Base-by-base conservation (phyloP, 768 basidiomycete genomes). In the Tephrocybe sp. region DNA sequence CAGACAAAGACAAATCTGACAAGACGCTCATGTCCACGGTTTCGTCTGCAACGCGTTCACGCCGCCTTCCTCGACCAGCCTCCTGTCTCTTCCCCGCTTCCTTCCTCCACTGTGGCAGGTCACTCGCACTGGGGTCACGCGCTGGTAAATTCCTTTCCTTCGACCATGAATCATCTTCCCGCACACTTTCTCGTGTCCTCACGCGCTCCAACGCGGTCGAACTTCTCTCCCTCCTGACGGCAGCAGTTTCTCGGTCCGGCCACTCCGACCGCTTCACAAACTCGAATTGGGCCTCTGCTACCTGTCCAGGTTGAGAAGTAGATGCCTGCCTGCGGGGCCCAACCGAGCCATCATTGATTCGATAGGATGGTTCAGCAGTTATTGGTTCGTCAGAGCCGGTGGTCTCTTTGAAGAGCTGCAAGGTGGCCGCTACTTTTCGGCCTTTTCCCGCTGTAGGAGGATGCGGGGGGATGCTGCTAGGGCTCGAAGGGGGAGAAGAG, bases 211-310 rank as follows among this genome's bases (percentile, higher is more conserved):
- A 63, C 18, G 72, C 74, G 16, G 82, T 79, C 29, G 76, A 71
- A 60, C 87, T 89, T 64, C 77, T 82, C 61, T 87, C 84, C 50
- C 87, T 73, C 49, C 87, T 74, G 42, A 83, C 70, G 16, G 83
- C 85, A 47, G 82, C 85, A 4, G 79, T 72, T 68, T 89, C 89
- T 33, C 86, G 79, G 64, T 88, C 88, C 1, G 86, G 87, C 90
- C 90, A 91, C 56, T 88, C 89, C 13, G 90, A 83, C 36, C 89
- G 80, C 62, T 88, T 90, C 40, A 91, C 86, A 58, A 89, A 90
- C 70, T 90, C 80, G 61, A 82, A 90, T 60, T 83, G 78, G 15
- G 86, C 77, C 53, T 86, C 79, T 21, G 80, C 77, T 37, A 88
- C 82, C 51, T 80, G 77, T 23, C 73, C 70, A 25, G 70, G 69